Evolutionary conservation across 2,329 filamentous ascomycete genomes (phyloP), one percentile per base, ranked within the genome.

Genomic region (Fusarium sp.): DNA sequence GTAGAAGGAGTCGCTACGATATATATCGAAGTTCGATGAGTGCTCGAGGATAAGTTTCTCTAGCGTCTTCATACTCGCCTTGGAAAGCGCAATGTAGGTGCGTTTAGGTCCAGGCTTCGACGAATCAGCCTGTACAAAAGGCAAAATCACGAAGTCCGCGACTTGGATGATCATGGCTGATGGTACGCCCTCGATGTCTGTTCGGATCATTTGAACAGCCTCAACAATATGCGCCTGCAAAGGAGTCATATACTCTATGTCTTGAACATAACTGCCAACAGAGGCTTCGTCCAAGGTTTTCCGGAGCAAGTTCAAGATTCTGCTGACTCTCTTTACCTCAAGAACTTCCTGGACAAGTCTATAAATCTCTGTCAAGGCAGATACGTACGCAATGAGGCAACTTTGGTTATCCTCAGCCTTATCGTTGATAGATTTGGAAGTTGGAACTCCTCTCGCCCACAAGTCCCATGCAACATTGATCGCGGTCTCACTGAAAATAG

Each of bases 31-130:
- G 23, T 92, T 88, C 0, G 80, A 77, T 0, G 88, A 85, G 65
- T 92, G 88, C 17, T 82, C 79, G 6, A 88, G 78, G 5, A 91
- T 81, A 4, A 93, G 79, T 0, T 79, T 80, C 66, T 91, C 84
- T 3, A 96, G 78, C 45, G 93, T 86, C 3, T 84, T 81, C 85
- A 97, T 96, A 60, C 91, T 89, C 20, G 88, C 87, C 77, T 96
- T 97, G 2, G 94, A 93, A 75, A 98, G 87, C 33, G 96, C 95
- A 56, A 99, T 89, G 75, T 94, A 98, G 0, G 93, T 97, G 8
- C 93, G 91, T 57, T 88, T 88, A 50, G 80, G 74, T 2, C 74
- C 68, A 14, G 81, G 78, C 14, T 71, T 70, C 67, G 79, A 56
- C 63, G 78, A 22, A 62, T 73, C 55, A 58, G 80, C 73, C 57